A percentile compares a stretch with the other conserved stretches of the same genome.
Evolutionary conservation across 108 stramenopile genomes (phyloP).

Genomic region (Seminavis robusta): DNA sequence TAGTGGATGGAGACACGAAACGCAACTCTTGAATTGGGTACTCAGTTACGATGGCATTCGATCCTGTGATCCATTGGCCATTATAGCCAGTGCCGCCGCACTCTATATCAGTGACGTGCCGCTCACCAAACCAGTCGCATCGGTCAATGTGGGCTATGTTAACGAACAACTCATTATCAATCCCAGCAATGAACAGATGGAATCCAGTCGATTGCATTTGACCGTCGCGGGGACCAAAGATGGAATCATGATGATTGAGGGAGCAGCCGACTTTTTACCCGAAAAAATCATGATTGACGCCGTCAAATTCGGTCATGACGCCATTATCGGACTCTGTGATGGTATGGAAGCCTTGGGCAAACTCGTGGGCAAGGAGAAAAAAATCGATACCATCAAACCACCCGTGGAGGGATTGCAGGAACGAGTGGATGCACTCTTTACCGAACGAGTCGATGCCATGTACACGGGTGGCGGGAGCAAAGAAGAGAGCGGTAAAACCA

Average conservation of each 20-base stretch:
- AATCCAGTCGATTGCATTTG: conserved; percentile 55
- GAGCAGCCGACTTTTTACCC: conserved; percentile 86
- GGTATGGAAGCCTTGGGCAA: conserved; percentile 67
- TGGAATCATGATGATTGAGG: conserved; percentile 94
- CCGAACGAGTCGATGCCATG: conserved; percentile 37
- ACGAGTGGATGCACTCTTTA: conserved; percentile 51
- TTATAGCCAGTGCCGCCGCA: conserved; percentile 67
- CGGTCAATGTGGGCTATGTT: conserved; percentile 68
- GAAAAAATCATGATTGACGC: conserved; percentile 86
- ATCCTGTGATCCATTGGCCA: conserved; percentile 71
- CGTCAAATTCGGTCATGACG: conserved; percentile 77
- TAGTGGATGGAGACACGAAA: conserved; percentile 90
- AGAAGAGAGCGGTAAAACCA: conserved; percentile 43
- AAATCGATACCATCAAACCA: conserved; percentile 45
- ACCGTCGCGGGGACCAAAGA: conserved; percentile 87
- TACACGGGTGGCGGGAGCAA: conserved; percentile 42
- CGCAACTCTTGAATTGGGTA: conserved; percentile 92
- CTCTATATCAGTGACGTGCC: conserved; percentile 76
- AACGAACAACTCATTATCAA: conserved; percentile 54
- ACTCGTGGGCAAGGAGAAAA: conserved; percentile 61
- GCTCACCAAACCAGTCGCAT: conserved; percentile 65
- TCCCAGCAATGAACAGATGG: conserved; percentile 71
- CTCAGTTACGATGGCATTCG: conserved; percentile 78
- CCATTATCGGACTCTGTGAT: conserved; percentile 72
- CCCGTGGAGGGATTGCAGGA: conserved; percentile 53